Conservation (phyloP, 345 rosid genomes). For the Gossypium sturtianum region DNA sequence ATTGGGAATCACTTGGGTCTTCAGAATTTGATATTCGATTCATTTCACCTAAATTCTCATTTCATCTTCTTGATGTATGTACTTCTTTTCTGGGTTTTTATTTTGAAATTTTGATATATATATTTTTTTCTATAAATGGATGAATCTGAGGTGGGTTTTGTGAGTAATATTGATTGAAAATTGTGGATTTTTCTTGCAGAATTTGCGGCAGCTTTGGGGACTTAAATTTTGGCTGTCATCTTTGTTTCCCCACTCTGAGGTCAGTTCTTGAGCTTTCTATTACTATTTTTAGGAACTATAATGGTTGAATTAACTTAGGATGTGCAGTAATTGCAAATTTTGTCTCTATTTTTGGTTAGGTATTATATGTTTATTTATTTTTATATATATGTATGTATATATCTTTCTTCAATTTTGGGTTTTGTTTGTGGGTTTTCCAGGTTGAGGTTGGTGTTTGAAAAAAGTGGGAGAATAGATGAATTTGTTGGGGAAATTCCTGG, state of each 20-base stretch:
- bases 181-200: slow-evolving; percentile 35
- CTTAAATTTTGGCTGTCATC: slow-evolving; percentile 11
- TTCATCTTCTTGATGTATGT: background rate
- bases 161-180: slow-evolving; percentile 27
- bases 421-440: background rate
- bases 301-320: background rate
- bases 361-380: background rate
- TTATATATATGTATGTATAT: background rate
- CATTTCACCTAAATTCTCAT: background rate
- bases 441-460: background rate
- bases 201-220: slow-evolving; percentile 31
- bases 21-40: background rate
- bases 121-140: background rate
- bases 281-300: slow-evolving; percentile 16
- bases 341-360: background rate
- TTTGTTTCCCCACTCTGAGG: slow-evolving; percentile 9
- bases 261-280: slow-evolving; percentile 16
- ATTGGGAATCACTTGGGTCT: background rate
- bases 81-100: background rate
- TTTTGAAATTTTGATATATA: background rate
- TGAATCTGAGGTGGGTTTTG: slow-evolving; percentile 15
- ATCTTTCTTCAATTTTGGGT: background rate
- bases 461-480: slow-evolving; percentile 8
- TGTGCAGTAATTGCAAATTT: slow-evolving; percentile 1
- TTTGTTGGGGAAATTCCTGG: slow-evolving; percentile 11